Conservation (phyloP, 1,284 basidiomycete species). For the Cronartium quercuum region DNA sequence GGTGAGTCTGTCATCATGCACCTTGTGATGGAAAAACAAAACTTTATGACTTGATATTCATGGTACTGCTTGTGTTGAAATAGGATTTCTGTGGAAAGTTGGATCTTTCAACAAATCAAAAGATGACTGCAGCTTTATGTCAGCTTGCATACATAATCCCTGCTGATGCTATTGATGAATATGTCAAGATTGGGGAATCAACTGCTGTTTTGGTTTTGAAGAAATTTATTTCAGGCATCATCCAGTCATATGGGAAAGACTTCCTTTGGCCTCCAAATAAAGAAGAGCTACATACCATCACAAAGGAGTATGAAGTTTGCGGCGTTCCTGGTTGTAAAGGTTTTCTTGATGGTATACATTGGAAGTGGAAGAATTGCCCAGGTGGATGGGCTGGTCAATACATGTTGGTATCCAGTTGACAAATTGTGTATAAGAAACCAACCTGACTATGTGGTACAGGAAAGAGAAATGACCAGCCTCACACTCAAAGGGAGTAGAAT, state of each 20-base stretch:
- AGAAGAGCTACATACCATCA: not conserved
- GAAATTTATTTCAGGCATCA: not conserved
- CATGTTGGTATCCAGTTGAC: too few relatives aligned
- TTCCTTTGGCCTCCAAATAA: not conserved
- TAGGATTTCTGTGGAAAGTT: slow-evolving; percentile 3
- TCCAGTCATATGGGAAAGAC: not conserved
- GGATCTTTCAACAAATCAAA: not conserved
- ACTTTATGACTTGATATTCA: too few relatives aligned
- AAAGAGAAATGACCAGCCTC: too few relatives aligned
- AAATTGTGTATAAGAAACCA: too few relatives aligned
- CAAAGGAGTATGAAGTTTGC: not conserved
- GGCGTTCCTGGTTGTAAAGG: slow-evolving; percentile 1
- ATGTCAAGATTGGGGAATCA: not conserved
- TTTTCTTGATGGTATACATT: not conserved
- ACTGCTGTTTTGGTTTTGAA: not conserved
- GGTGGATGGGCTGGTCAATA: not conserved
- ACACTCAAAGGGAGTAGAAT: too few relatives aligned
- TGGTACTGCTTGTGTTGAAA: too few relatives aligned
- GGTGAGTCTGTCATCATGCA: too few relatives aligned
- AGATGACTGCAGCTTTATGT: not conserved
- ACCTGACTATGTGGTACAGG: too few relatives aligned
- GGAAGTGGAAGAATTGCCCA: not conserved
- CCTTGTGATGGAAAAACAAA: too few relatives aligned
- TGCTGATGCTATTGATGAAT: not conserved
- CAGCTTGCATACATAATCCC: not conserved